A percentile compares a stretch with the other conserved stretches of the same genome.
Conservation (phyloP, 1,139 yeast genomes). For the Taiozyma sp. region DNA sequence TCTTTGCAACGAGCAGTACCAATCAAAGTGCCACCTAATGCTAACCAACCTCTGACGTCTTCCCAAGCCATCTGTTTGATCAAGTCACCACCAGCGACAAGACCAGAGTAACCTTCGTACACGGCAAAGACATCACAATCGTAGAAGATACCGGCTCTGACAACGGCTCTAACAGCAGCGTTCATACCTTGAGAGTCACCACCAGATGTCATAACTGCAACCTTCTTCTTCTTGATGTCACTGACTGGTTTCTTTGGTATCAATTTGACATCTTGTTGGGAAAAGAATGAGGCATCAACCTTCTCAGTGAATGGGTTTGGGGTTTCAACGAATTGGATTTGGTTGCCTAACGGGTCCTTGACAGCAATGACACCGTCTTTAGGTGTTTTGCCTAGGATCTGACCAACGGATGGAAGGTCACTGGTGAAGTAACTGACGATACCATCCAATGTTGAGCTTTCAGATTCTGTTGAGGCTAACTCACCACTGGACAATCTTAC, state of each 20-base stretch:
- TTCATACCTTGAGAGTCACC: slow-evolving; percentile 90
- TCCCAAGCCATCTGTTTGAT: slow-evolving; percentile 69
- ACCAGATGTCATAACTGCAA: slow-evolving; percentile 84
- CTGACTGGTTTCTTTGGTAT: slow-evolving; percentile 5
- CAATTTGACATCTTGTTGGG: slow-evolving; percentile 11
- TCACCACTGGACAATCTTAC: slow-evolving; percentile 47
- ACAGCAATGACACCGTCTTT: slow-evolving; percentile 27
- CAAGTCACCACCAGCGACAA: slow-evolving; percentile 60
- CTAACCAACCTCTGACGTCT: slow-evolving; percentile 71
- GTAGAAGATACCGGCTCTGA: slow-evolving; percentile 64
- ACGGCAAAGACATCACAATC: slow-evolving; percentile 73
- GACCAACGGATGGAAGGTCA: slow-evolving; percentile 36
- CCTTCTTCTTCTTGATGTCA: slow-evolving; percentile 39
- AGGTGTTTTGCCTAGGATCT: slow-evolving; percentile 26
- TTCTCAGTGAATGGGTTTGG: slow-evolving; percentile 30
- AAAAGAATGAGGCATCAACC: slow-evolving; percentile 30
- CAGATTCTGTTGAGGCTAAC: slow-evolving; percentile 21
- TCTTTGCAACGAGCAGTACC: slow-evolving; percentile 77
- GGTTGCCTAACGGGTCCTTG: slow-evolving; percentile 56
- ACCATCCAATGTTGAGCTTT: slow-evolving; percentile 27
- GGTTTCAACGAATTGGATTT: slow-evolving; percentile 38
- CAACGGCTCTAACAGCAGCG: slow-evolving; percentile 77
- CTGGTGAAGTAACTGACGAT: slow-evolving; percentile 50
- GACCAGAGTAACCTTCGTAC: slow-evolving; percentile 76
- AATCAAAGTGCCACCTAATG: slow-evolving; percentile 76